A percentile compares a stretch with the other conserved stretches of the same genome.
These are phyloP conservation scores for Bacidia rubella DNA, from an alignment of 495 filamentous ascomycete genomes.

Conservation along the genomic window DNA sequence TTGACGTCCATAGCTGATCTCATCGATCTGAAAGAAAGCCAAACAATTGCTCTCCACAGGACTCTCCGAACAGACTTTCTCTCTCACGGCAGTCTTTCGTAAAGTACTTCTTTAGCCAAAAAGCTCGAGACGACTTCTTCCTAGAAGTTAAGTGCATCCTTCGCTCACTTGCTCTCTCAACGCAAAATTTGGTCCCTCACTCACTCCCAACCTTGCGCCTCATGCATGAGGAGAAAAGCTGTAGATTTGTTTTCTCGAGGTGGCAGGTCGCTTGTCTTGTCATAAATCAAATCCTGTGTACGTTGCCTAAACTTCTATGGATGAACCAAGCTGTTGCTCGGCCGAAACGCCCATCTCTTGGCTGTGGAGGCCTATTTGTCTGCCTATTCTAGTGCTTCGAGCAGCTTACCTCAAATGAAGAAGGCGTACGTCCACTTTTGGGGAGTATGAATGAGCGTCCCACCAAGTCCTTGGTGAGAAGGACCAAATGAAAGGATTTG, in stretches of 20 bases:
- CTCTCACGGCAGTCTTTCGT: not conserved
- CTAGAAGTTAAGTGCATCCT: not conserved
- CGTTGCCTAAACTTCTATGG: not conserved
- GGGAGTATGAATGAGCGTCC: not conserved
- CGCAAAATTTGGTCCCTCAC: not conserved
- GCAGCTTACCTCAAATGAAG: not conserved
- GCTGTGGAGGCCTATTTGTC: not conserved
- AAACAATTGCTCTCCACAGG: not conserved
- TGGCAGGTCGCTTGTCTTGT: not conserved
- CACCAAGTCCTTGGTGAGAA: not conserved
- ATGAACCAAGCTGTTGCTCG: not conserved
- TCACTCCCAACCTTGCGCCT: not conserved
- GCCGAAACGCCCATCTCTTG: not conserved
- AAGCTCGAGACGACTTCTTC: not conserved
- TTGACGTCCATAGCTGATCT: not conserved
- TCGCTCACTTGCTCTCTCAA: not conserved
- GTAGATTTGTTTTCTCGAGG: not conserved
- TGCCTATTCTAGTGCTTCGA: not conserved
- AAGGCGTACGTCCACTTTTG: not conserved
- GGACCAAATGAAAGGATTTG: not conserved
- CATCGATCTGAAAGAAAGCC: not conserved
- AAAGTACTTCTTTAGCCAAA: not conserved
- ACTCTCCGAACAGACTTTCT: not conserved
- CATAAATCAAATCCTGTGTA: not conserved
- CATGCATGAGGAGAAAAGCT: not conserved